These are phyloP conservation scores for Thermothielavioides terrestris DNA, from an alignment of 495 filamentous ascomycete genomes.

Conservation along the genomic window DNA sequence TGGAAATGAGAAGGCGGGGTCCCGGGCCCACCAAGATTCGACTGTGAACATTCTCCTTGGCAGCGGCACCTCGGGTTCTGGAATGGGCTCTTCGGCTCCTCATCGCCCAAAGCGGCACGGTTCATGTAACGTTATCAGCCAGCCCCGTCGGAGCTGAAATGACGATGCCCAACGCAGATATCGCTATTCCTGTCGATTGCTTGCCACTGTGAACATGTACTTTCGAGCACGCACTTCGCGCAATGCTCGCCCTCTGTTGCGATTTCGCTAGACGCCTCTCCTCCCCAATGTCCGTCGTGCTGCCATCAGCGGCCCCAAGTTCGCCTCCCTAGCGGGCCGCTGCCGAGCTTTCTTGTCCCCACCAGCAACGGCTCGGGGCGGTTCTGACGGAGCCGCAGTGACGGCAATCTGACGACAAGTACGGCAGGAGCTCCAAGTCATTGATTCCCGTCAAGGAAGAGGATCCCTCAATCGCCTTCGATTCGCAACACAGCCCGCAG, in stretches of 20 bases:
- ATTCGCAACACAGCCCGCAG: too few species aligned
- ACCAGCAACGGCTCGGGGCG: background rate
- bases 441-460: background rate
- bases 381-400: background rate
- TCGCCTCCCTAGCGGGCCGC: too few species aligned
- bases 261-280: background rate
- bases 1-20: background rate
- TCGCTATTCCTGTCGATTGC: background rate
- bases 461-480: background rate
- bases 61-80: too few species aligned
- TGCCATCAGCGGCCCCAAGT: background rate
- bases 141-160: background rate
- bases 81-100: background rate
- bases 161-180: slow-evolving; percentile 2
- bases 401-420: slow-evolving; percentile 5
- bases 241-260: background rate
- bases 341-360: too few species aligned
- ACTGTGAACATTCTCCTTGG: too few species aligned
- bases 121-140: too few species aligned
- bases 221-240: too few species aligned
- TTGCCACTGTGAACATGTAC: slow-evolving; percentile 1
- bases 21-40: too few species aligned
- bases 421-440: background rate
- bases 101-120: background rate
- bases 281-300: background rate